Evolutionary conservation across 257 asterid species (phyloP).

Genomic region (Jacaranda copaia): DNA sequence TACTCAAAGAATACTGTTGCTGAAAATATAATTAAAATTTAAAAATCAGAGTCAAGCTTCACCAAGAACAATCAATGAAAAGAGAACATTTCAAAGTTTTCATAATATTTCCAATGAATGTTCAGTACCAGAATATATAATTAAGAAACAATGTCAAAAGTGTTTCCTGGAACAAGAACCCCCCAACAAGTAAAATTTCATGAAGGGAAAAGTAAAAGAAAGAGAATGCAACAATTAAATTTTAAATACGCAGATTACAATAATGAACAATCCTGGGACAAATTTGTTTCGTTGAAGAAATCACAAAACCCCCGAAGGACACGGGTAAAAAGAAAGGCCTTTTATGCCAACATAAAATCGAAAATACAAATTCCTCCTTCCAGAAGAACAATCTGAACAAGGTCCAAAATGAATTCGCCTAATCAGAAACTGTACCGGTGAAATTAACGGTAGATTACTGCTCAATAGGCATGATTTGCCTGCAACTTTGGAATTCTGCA

Average conservation of each 20-base stretch:
- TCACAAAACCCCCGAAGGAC: background rate
- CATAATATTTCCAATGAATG: background rate
- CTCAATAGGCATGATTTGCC: constrained; percentile 45
- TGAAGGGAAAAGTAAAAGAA: background rate
- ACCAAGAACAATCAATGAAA: constrained; percentile 25
- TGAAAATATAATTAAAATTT: constrained; percentile 48
- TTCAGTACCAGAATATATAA: constrained; percentile 21
- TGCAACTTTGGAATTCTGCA: constrained; percentile 56
- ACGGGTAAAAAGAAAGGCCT: background rate
- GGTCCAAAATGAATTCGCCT: constrained; percentile 13
- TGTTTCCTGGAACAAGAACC: background rate
- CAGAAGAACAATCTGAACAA: constrained; percentile 23
- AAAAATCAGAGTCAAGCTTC: constrained; percentile 30
- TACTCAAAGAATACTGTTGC: constrained; percentile 66
- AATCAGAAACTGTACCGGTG: constrained; percentile 53
- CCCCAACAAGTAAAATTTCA: constrained; percentile 18
- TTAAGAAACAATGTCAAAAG: background rate
- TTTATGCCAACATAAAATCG: constrained; percentile 5
- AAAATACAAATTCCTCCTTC: constrained; percentile 25
- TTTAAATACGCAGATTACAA: constrained; percentile 8
- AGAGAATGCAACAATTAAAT: constrained; percentile 18
- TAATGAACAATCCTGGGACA: background rate
- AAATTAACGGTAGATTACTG: constrained; percentile 52
- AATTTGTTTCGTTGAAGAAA: constrained; percentile 8
- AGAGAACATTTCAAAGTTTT: background rate